Evolutionary conservation across 768 basidiomycete genomes (phyloP).

Genomic region (Podaxis rugospora): DNA sequence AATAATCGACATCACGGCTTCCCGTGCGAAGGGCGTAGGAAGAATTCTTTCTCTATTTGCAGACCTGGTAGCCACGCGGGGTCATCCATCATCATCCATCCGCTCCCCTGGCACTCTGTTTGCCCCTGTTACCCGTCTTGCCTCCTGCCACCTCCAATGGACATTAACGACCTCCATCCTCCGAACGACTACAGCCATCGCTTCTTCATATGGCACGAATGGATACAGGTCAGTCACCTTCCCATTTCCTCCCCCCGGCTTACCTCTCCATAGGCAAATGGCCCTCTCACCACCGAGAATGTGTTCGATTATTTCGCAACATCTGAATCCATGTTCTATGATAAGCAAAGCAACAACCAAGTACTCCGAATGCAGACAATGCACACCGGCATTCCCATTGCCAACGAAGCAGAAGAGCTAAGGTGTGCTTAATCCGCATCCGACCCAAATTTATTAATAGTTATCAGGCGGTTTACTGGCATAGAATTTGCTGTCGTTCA

Average conservation of each 20-base stretch:
- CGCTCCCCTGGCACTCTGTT: not conserved
- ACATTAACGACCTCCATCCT: slow-evolving; percentile 66
- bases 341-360: slow-evolving; percentile 91
- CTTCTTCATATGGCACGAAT: slow-evolving; percentile 91
- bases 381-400: slow-evolving; percentile 71
- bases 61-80: slow-evolving; percentile 1
- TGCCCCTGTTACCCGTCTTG: not conserved
- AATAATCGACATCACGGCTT: slow-evolving; percentile 19
- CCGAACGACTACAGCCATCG: slow-evolving; percentile 77
- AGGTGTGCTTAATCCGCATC: slow-evolving; percentile 44
- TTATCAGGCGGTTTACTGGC: slow-evolving; percentile 74
- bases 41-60: not conserved
- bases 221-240: slow-evolving; percentile 60
- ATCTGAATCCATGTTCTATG: slow-evolving; percentile 77
- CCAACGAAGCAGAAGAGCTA: slow-evolving; percentile 83
- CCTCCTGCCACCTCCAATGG: slow-evolving; percentile 25
- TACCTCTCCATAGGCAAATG: slow-evolving; percentile 52
- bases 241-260: not conserved
- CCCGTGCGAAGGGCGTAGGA: slow-evolving; percentile 25
- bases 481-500: slow-evolving; percentile 85
- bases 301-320: slow-evolving; percentile 88
- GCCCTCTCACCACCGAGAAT: slow-evolving; percentile 69
- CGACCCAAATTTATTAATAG: slow-evolving; percentile 8
- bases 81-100: not conserved
- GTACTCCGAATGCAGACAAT: slow-evolving; percentile 91